These are phyloP conservation scores for Mycena galopus DNA, from an alignment of 768 basidiomycete species.

Conservation along the genomic window DNA sequence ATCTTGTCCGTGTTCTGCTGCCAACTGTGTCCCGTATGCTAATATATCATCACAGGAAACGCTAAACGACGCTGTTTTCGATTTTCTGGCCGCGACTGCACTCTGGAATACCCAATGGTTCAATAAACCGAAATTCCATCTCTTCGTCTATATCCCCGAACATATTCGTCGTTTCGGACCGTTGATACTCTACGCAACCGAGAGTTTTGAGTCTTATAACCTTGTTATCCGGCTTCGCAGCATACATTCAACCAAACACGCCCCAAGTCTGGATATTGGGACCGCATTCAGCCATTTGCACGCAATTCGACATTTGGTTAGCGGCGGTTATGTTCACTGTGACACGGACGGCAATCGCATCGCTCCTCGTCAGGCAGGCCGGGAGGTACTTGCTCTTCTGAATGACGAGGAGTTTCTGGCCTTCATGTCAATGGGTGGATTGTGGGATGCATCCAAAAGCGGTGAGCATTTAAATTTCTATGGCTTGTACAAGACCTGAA, in stretches of 20 bases:
- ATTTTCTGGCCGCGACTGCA: constrained; percentile 35
- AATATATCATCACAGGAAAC: neutral
- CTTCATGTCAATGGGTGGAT: neutral
- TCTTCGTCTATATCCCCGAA: constrained; percentile 51
- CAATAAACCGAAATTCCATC: constrained; percentile 61
- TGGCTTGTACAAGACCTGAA: neutral
- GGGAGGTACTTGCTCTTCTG: neutral
- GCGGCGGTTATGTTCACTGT: constrained; percentile 30
- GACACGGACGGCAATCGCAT: neutral
- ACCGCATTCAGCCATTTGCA: constrained; percentile 12
- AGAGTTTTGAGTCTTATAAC: constrained; percentile 51
- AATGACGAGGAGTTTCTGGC: neutral
- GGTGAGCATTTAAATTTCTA: neutral
- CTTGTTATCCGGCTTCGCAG: constrained; percentile 37
- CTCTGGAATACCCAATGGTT: constrained; percentile 46
- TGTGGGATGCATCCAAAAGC: neutral
- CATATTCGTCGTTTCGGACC: constrained; percentile 57
- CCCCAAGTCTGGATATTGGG: constrained; percentile 44
- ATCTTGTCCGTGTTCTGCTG: constrained; percentile 46
- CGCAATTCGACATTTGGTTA: constrained; percentile 9
- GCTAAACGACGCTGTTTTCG: neutral
- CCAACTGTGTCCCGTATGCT: neutral
- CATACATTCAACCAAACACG: constrained; percentile 43
- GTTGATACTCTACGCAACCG: constrained; percentile 58
- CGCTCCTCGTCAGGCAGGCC: neutral